Percentiles rank a stretch among this genome's conserved stretches.
phyloP scores from a whole-genome alignment of 106 monocot genomes.

The Dendrobium officinale region DNA sequence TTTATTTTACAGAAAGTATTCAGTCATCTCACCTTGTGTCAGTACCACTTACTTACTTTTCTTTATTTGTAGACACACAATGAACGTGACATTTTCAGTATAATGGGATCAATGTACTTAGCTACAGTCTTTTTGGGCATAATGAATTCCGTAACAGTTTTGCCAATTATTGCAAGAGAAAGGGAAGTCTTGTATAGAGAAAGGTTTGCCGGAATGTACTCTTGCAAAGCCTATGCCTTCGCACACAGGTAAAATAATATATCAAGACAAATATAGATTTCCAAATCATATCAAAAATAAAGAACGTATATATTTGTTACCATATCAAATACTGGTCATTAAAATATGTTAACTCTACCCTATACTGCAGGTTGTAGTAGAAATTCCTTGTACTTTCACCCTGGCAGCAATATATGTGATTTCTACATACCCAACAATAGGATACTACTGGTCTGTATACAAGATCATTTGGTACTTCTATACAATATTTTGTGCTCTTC shows the following conservation, averaged over 20 bases:
- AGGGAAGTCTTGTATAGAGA: conserved; percentile 36
- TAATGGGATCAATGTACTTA: conserved; percentile 40
- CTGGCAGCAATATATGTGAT: conserved; percentile 8
- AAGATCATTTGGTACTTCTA: conserved; percentile 14
- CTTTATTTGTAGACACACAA: conserved; percentile 24
- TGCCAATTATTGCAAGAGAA: conserved; percentile 35
- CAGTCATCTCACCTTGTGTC: too few species aligned
- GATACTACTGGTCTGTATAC: conserved; percentile 18
- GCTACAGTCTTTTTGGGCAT: conserved; percentile 20
- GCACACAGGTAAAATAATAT: conserved; percentile 6
- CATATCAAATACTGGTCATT: not conserved
- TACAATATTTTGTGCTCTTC: conserved; percentile 10
- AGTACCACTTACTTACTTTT: not conserved
- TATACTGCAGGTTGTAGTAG: conserved; percentile 6
- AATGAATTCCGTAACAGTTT: conserved; percentile 24
- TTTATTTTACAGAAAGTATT: too few species aligned
- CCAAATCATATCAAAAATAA: not conserved
- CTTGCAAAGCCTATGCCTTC: not conserved
- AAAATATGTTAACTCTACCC: not conserved
- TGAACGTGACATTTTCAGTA: conserved; percentile 42
- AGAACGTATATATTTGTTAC: too few species aligned
- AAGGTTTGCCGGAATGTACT: conserved; percentile 56
- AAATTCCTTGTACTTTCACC: conserved; percentile 5
- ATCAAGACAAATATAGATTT: not conserved
- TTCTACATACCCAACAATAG: conserved; percentile 9